A percentile compares a stretch with the other conserved stretches of the same genome.
These are phyloP conservation scores for Maudiozyma humilis DNA, from an alignment of 1,139 yeast species.

Conservation along the genomic window DNA sequence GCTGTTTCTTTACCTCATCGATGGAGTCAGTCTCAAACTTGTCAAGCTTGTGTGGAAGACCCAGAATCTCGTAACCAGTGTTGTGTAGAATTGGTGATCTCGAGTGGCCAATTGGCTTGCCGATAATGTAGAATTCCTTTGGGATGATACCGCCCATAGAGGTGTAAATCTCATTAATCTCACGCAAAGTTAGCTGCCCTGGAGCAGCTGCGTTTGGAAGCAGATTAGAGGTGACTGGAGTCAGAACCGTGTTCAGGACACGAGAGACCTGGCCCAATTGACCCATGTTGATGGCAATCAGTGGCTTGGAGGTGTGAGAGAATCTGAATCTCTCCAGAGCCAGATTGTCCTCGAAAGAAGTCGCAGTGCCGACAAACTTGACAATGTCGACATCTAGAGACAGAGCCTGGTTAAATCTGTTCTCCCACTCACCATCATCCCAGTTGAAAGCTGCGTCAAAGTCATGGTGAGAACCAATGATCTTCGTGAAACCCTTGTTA, in stretches of 20 bases:
- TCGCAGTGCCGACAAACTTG: conserved; percentile 78
- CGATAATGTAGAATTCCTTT: conserved; percentile 68
- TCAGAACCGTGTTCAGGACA: conserved; percentile 61
- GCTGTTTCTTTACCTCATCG: conserved; percentile 39
- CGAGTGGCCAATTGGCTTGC: conserved; percentile 77
- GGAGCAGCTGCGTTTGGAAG: conserved; percentile 67
- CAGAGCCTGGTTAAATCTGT: conserved; percentile 58
- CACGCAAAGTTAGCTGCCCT: conserved; percentile 58
- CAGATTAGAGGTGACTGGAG: conserved; percentile 72
- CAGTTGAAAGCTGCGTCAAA: conserved; percentile 54
- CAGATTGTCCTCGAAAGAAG: conserved; percentile 56
- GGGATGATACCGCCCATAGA: conserved; percentile 52
- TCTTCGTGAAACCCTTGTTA: conserved; percentile 52
- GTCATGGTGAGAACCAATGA: conserved; percentile 81
- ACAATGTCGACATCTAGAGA: conserved; percentile 63
- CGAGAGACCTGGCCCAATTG: conserved; percentile 69
- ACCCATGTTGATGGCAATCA: conserved; percentile 81
- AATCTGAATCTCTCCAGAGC: conserved; percentile 60
- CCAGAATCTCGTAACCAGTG: conserved; percentile 61
- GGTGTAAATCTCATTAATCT: conserved; percentile 53
- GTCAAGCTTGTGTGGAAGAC: conserved; percentile 68
- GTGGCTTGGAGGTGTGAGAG: conserved; percentile 46
- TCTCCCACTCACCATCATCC: conserved; percentile 66
- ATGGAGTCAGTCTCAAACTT: conserved; percentile 63
- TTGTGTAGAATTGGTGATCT: conserved; percentile 82